A percentile compares a stretch with the other conserved stretches of the same genome.
These are phyloP conservation scores for Sarcodon sp. DNA, from an alignment of 768 basidiomycete species.

Conservation along the genomic window DNA sequence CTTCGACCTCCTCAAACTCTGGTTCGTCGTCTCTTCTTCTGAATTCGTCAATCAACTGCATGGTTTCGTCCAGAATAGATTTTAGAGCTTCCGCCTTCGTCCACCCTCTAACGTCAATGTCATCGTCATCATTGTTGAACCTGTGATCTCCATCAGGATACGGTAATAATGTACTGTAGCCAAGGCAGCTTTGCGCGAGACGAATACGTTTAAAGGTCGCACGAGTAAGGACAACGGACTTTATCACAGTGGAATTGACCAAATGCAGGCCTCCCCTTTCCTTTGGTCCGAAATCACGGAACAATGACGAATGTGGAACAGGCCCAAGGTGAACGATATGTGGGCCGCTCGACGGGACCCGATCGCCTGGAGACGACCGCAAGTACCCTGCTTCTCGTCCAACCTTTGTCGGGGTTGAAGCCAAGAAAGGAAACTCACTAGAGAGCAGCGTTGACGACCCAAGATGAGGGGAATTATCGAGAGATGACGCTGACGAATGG, in stretches of 20 bases:
- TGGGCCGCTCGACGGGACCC: slow-evolving; percentile 22
- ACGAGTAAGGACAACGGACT: slow-evolving; percentile 35
- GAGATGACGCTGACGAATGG: slow-evolving; percentile 11
- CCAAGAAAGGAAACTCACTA: slow-evolving; percentile 10
- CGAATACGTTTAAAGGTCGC: slow-evolving; percentile 51
- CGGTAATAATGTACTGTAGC: slow-evolving; percentile 46
- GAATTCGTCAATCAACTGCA: slow-evolving; percentile 49
- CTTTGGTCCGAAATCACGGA: slow-evolving; percentile 3
- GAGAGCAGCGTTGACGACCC: slow-evolving; percentile 16
- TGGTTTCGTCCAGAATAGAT: slow-evolving; percentile 39
- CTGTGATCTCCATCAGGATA: slow-evolving; percentile 22
- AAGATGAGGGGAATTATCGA: slow-evolving; percentile 26
- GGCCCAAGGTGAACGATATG: slow-evolving; percentile 55
- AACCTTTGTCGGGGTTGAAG: slow-evolving; percentile 6
- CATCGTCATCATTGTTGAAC: slow-evolving; percentile 12
- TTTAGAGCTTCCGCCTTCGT: slow-evolving; percentile 38
- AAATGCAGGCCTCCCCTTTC: slow-evolving; percentile 9
- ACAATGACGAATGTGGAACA: slow-evolving; percentile 15
- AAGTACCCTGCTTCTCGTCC: slow-evolving; percentile 27
- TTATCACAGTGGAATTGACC: slow-evolving; percentile 30
- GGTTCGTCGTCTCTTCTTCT: background rate
- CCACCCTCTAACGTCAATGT: slow-evolving; percentile 27
- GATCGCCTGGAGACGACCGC: slow-evolving; percentile 20
- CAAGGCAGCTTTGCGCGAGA: slow-evolving; percentile 48
- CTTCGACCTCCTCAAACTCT: background rate